Evolutionary conservation across 192 early-diverging fungal genomes (phyloP).

Genomic region (Endogone sp.): DNA sequence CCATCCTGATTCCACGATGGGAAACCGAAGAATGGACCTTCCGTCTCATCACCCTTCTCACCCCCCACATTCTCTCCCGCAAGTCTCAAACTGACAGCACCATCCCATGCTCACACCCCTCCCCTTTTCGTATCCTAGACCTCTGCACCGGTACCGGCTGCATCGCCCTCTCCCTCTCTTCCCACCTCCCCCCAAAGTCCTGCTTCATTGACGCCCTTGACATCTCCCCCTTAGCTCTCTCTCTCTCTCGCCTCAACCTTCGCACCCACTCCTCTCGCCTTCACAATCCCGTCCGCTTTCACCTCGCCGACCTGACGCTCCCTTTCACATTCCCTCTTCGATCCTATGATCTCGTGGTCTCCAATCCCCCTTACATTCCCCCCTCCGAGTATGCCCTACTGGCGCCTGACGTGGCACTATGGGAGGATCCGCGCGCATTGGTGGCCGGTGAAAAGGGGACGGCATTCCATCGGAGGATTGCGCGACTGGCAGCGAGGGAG

Average conservation of each 20-base stretch:
- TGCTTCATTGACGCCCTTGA: constrained; percentile 60
- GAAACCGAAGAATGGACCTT: constrained; percentile 95
- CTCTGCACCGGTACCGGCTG: constrained; percentile 88
- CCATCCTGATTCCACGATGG: constrained; percentile 87
- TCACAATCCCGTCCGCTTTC: constrained; percentile 41
- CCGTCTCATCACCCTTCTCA: constrained; percentile 47
- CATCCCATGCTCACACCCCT: no score
- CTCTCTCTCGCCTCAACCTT: constrained; percentile 57
- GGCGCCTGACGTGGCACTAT: constrained; percentile 71
- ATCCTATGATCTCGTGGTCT: constrained; percentile 70
- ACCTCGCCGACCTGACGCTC: constrained; percentile 14
- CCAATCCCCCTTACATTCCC: constrained; percentile 92
- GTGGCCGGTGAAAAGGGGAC: constrained; percentile 58
- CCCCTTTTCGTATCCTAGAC: constrained; percentile 67
- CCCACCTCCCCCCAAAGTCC: constrained; percentile 41
- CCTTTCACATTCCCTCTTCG: background rate
- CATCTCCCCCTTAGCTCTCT: constrained; percentile 56
- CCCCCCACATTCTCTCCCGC: constrained; percentile 6
- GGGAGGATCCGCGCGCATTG: constrained; percentile 83
- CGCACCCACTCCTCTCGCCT: constrained; percentile 24
- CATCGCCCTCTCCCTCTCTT: constrained; percentile 67
- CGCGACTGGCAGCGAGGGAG: constrained; percentile 27
- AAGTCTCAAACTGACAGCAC: no score
- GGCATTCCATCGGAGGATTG: constrained; percentile 55
- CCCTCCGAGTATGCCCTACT: constrained; percentile 59